Conservation (phyloP, 2,329 filamentous ascomycete genomes). For the Monosporascus sp. region DNA sequence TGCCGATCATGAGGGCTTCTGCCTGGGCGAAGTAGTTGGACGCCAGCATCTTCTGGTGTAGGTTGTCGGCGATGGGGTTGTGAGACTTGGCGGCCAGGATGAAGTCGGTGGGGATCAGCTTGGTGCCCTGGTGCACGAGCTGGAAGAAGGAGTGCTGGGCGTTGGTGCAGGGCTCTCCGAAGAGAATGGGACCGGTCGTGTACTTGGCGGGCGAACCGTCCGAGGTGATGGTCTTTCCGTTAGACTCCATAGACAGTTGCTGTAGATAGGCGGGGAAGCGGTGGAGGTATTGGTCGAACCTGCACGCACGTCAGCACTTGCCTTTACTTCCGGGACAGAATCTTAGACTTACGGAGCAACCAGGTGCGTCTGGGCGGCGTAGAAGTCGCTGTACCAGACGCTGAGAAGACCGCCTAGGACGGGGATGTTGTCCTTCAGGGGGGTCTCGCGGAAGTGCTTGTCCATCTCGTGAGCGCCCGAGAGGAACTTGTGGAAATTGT, state of each 20-base stretch:
- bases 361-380: constrained; percentile 94
- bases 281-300: constrained; percentile 98
- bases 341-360: constrained; percentile 72
- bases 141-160: constrained; percentile 99
- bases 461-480: constrained; percentile 96
- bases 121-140: constrained; percentile 97
- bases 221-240: constrained; percentile 94
- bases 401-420: constrained; percentile 86
- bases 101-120: constrained; percentile 97
- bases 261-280: constrained; percentile 98
- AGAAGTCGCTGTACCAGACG: constrained; percentile 99
- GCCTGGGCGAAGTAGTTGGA: constrained; percentile 90
- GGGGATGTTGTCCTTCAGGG: constrained; percentile 92
- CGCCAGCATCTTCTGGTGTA: constrained; percentile 94
- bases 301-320: constrained; percentile 26
- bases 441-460: constrained; percentile 90
- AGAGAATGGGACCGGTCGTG: constrained; percentile 91
- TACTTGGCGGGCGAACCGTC: constrained; percentile 90
- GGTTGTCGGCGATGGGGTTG: constrained; percentile 87
- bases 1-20: constrained; percentile 86
- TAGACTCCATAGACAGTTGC: constrained; percentile 99
- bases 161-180: constrained; percentile 97
- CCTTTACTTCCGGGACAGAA: background rate
- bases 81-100: constrained; percentile 94
- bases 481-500: constrained; percentile 97